Percentiles rank a stretch among this genome's conserved stretches.
These are phyloP conservation scores for Hymenoscyphus repandus DNA, from an alignment of 2,329 filamentous ascomycete species.

Conservation along the genomic window DNA sequence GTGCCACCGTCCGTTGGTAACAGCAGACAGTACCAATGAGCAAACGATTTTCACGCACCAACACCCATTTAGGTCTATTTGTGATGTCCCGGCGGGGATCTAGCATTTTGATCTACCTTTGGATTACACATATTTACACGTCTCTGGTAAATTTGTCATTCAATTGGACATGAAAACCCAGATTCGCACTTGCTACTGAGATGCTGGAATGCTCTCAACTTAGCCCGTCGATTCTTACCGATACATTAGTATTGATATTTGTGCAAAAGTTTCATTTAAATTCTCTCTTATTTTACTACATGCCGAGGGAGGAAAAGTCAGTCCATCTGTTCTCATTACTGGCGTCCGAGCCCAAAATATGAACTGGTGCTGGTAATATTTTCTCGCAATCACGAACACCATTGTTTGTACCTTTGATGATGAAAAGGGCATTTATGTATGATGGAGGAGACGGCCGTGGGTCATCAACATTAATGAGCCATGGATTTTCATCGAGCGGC, in stretches of 20 bases:
- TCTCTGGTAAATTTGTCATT: constrained; percentile 18
- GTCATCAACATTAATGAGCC: too few species aligned
- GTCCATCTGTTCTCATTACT: constrained; percentile 15
- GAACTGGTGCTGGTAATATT: background rate
- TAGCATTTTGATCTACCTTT: constrained; percentile 11
- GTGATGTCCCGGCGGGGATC: constrained; percentile 4
- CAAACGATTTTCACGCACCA: background rate
- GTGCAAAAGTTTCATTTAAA: constrained; percentile 13
- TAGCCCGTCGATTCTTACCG: constrained; percentile 7
- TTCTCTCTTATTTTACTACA: constrained; percentile 7
- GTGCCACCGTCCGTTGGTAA: constrained; percentile 9
- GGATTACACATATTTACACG: constrained; percentile 19
- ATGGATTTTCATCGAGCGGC: too few species aligned
- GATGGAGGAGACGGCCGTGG: too few species aligned
- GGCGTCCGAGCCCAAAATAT: constrained; percentile 20
- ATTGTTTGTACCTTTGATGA: too few species aligned
- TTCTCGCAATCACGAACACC: constrained; percentile 4
- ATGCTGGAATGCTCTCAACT: constrained; percentile 30
- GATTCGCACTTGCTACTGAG: constrained; percentile 18
- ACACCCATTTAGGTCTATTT: constrained; percentile 4
- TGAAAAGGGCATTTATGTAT: too few species aligned
- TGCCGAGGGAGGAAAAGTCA: background rate
- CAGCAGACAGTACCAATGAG: constrained; percentile 9
- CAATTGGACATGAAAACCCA: constrained; percentile 15
- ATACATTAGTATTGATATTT: constrained; percentile 9